These are phyloP conservation scores for Sphagnum contortum DNA, from an alignment of 225 moss, liverwort and hornwort genomes.

Conservation along the genomic window DNA sequence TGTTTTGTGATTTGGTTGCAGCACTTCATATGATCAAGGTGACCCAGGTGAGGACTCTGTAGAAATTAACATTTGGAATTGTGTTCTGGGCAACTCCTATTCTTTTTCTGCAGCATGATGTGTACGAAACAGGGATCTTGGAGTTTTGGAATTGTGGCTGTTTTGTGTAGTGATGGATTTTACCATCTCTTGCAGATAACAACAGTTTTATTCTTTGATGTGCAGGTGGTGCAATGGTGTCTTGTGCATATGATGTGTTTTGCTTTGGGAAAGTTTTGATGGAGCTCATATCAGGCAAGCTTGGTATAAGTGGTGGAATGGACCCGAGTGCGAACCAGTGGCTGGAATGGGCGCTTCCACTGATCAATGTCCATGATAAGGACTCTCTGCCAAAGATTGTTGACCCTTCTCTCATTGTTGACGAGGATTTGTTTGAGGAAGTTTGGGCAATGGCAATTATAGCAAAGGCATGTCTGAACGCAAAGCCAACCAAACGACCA, in stretches of 20 bases:
- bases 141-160: background rate
- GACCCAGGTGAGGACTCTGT: constrained; percentile 49
- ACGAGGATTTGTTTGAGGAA: constrained; percentile 90
- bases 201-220: background rate
- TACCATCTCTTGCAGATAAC: no score
- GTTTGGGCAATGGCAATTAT: constrained; percentile 99
- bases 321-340: constrained; percentile 73
- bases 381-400: constrained; percentile 70
- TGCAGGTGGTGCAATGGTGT: constrained; percentile 57
- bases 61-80: no score
- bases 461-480: constrained; percentile 84
- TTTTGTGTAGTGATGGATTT: background rate
- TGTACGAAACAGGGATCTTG: no score
- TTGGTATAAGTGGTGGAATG: constrained; percentile 84
- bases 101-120: no score
- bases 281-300: constrained; percentile 88
- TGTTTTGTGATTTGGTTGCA: constrained; percentile 11
- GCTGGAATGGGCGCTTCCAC: constrained; percentile 92
- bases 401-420: constrained; percentile 86
- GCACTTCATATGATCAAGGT: constrained; percentile 65
- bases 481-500: constrained; percentile 73
- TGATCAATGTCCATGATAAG: constrained; percentile 84
- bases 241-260: constrained; percentile 77
- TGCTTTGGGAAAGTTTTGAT: constrained; percentile 90
- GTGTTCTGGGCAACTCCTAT: no score